Conservation (phyloP, 2,329 filamentous ascomycete species). For the Paraconiothyrium brasiliense region DNA sequence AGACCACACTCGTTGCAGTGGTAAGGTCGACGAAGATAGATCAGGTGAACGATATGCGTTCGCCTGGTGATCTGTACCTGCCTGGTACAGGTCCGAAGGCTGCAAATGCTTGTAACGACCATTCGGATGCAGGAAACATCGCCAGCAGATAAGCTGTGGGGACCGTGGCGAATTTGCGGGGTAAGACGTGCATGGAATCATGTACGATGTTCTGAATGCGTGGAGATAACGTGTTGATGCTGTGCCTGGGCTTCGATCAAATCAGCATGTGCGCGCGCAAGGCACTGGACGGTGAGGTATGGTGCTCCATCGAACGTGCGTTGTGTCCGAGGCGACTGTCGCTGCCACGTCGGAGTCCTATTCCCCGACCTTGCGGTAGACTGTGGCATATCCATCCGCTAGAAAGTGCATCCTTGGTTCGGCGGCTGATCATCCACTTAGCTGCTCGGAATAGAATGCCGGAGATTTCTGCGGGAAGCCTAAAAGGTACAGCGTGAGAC, state of each 20-base stretch:
- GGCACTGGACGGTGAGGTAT: no score
- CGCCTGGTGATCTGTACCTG: not conserved
- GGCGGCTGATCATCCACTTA: no score
- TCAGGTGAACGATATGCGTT: not conserved
- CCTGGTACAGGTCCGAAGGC: not conserved
- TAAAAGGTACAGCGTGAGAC: no score
- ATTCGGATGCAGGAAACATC: not conserved
- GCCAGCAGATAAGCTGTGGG: not conserved
- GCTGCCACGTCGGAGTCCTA: no score
- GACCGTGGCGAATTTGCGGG: not conserved
- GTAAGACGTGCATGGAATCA: not conserved
- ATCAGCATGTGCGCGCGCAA: not conserved
- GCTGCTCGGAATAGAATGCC: no score
- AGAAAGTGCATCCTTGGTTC: no score
- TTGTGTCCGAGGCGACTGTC: no score
- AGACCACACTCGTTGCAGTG: not conserved
- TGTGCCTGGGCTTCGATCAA: not conserved
- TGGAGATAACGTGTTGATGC: not conserved
- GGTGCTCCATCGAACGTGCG: no score
- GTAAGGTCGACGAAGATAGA: not conserved
- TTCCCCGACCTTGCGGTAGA: no score
- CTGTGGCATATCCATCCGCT: no score
- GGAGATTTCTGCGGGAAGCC: no score
- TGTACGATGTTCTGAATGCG: not conserved
- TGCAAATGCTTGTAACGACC: not conserved